Evolutionary conservation across 768 basidiomycete genomes (phyloP), one percentile per base, ranked within the genome.

Genomic region (Hemileccinum rubropunctum): DNA sequence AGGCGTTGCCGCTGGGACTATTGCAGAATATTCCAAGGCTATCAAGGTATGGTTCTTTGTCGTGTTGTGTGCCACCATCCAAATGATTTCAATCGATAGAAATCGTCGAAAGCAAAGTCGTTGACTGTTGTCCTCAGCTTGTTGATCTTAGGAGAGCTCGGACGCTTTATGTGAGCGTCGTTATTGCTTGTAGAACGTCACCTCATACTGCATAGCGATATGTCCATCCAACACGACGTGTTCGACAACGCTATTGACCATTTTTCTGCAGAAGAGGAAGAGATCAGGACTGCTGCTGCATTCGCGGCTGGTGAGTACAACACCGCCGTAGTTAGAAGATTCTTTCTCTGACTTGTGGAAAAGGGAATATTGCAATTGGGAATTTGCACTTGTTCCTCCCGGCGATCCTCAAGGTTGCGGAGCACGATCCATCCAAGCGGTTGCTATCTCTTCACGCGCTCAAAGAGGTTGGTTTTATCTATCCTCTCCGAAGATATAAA

Each of bases 301-400:
- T 98, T 98, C 60, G 91, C 97, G 44, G 90, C 90, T 30, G 92
- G 92, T 86, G 59, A 51, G 78, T 61, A 18, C 27, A 43, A 15
- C 4, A 14, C 38, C 8, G 34, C 37, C 44, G 17, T 33, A 11
- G 6, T 23, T 14, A 3, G 12, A 21, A 8, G 15, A 17, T 28
- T 26, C 30, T 26, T 42, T 26, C 30, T 26, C 40, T n/a, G 10
- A 26, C 12, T 36, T 32, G 9, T 40, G 8, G 21, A 28, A n/a
- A 51, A 88, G 94, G 95, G 33, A 98, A 98, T 65, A 90, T 99
- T 43, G 91, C 95, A 12, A 95, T 98, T 35, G 97, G 97, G 5
- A 95, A 92, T 60, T 74, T 95, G 20, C 81, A 83, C 12, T 81
- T 85, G 60, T 97, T 93, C 79, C 76, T 98, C 4, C 92, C 93